Evolutionary conservation across 2,329 filamentous ascomycete species (phyloP), one percentile per base, ranked within the genome.

Genomic region (Fusarium goolgardi): DNA sequence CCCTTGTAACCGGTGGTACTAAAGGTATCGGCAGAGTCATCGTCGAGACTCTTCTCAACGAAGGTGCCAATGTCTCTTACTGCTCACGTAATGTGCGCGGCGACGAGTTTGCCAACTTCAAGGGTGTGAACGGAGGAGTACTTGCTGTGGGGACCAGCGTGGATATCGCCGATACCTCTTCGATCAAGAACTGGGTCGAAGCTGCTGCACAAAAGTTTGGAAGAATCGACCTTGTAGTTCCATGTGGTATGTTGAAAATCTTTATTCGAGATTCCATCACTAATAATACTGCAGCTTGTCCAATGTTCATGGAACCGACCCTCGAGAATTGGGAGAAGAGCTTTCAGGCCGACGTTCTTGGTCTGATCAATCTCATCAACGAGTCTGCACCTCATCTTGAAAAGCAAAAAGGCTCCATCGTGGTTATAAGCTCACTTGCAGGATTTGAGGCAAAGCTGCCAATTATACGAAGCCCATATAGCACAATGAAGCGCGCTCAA

Each of bases 1-100:
- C 20, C 21, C 9, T 23, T 13, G 23, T 39, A 4, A 32, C 32
- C 2, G 27, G 73, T 10, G 73, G 73, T 1, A 65, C 60, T 7
- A 75, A 75, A 27, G 73, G 73, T 4, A 71, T 75, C n/a, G 73
- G 73, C 1, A 71, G 45, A 37, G 68, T 59, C 3, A 69, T 72
- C 2, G 70, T 69, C 0, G 59, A 75, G 32, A 32, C 35, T 2
- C 68, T 75, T 12, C 62, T 75, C 16, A 13, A 21, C 41, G n/a
- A 73, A 74, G 31, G 73, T 8, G 73, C 71, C 15, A 74, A 75
- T 21, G 73, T 75, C 5, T 75, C 73, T 3, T 75, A 73, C 6
- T 73, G 73, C 8, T 60, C 72, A 10, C 70, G 72, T 6, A 56
- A 57, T 5, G 40, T 66, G 2, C 58, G 55, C 2, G 65, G 62